A percentile compares a stretch with the other conserved stretches of the same genome.
These are phyloP conservation scores for Aspergillus leporis DNA, from an alignment of 495 filamentous ascomycete genomes.

Conservation along the genomic window DNA sequence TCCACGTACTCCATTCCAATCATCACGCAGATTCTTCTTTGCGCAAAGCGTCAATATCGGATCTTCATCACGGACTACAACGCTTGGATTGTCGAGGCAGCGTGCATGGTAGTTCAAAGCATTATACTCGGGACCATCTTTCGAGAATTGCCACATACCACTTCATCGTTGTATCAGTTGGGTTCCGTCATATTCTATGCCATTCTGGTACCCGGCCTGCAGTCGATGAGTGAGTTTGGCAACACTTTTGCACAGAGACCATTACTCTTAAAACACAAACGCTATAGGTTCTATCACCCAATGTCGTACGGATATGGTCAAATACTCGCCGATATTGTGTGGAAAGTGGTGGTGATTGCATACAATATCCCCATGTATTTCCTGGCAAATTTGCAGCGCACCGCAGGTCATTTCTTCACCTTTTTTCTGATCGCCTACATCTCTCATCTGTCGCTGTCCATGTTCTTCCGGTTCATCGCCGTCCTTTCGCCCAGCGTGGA, in stretches of 20 bases:
- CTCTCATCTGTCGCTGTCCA: constrained; percentile 4
- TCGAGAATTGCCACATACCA: constrained; percentile 19
- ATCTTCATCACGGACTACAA: constrained; percentile 19
- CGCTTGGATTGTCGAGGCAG: constrained; percentile 24
- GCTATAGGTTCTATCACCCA: constrained; percentile 16
- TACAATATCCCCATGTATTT: constrained; percentile 55
- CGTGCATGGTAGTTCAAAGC: constrained; percentile 22
- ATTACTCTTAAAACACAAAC: constrained; percentile 20
- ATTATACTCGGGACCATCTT: constrained; percentile 30
- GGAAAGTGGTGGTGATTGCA: constrained; percentile 15
- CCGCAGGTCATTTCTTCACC: constrained; percentile 67
- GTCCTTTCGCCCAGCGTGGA: constrained; percentile 4
- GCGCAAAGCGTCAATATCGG: constrained; percentile 14
- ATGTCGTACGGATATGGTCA: constrained; percentile 16
- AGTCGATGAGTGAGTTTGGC: constrained; percentile 18
- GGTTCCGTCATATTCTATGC: constrained; percentile 17
- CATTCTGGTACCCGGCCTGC: constrained; percentile 18
- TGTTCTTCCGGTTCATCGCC: constrained; percentile 11
- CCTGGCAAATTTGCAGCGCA: constrained; percentile 59
- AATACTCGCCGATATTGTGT: constrained; percentile 17
- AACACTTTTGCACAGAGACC: constrained; percentile 20
- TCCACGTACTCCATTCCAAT: constrained; percentile 4
- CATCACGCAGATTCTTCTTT: constrained; percentile 8
- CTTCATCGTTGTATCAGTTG: constrained; percentile 7
- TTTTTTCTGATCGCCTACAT: constrained; percentile 53